Percentiles rank a stretch among this genome's conserved stretches.
Conservation (phyloP, 2,329 filamentous ascomycete species). For the Colletotrichum theobromicola region DNA sequence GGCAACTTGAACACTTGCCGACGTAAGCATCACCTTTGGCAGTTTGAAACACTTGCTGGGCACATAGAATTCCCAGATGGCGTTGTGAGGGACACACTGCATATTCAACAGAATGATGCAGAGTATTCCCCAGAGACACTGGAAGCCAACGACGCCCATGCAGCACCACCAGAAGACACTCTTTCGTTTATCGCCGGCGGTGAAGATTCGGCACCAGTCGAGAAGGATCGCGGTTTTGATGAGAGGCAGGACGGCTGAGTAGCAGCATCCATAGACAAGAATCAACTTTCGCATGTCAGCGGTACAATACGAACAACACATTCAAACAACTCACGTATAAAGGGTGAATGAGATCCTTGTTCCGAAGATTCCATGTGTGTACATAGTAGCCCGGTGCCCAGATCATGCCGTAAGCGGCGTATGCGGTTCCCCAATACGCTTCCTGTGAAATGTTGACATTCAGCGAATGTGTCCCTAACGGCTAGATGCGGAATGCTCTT, state of each 20-base stretch:
- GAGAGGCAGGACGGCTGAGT: background rate
- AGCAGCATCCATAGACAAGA: background rate
- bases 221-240: constrained; percentile 19
- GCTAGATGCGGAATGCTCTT: background rate
- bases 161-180: constrained; percentile 28
- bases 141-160: constrained; percentile 23
- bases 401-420: background rate
- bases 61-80: constrained; percentile 30
- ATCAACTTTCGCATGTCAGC: background rate
- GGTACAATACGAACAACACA: background rate
- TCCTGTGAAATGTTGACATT: background rate
- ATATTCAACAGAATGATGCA: constrained; percentile 26
- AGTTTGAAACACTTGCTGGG: constrained; percentile 27
- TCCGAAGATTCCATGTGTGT: constrained; percentile 5
- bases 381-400: background rate
- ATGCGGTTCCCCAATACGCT: background rate
- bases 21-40: constrained; percentile 21
- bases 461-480: background rate
- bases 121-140: constrained; percentile 23
- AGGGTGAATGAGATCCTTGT: background rate
- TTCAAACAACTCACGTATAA: background rate
- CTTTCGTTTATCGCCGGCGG: constrained; percentile 4
- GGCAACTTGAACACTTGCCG: constrained; percentile 27
- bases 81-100: constrained; percentile 28
- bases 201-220: constrained; percentile 20